Base-by-base conservation (phyloP, 1,139 yeast genomes). In the Pichia norvegensis region DNA sequence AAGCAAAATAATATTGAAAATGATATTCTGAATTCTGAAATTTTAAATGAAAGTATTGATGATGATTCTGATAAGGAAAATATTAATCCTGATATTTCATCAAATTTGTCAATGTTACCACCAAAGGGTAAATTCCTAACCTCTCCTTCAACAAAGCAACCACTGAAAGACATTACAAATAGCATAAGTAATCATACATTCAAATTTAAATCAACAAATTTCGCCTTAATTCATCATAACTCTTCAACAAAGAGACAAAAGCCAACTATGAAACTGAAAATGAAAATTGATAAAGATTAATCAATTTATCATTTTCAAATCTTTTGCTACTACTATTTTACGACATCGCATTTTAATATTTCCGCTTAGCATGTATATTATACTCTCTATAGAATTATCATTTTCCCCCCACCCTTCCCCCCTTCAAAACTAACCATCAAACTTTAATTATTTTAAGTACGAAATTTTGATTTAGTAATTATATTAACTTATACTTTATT, bases 171-270 rank as follows among this genome's bases (percentile, higher is more conserved):
- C 41, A 41, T 47, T 39, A 41, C 50, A 16, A 44, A 46, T 33
- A 33, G 37, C 31, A 36, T 31, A 43, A 23, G 22, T 23, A 51
- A 44, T 29, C 60, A 40, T 51, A 59, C 62, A 11, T 59, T 60
- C 43, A 58, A 55, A 45, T 60, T 60, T 42, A 58, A 55, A 47
- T 51, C 62, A 7, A 53, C 58, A 13, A 58, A 59, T 22, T 52
- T 56, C 42, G 61, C 61, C 9, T 44, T 56, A 20, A 47, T 57
- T 27, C 46, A 54, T 14, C 60, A 60, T 5, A 43, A 50, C 33
- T 50, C 52, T 37, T 37, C 46, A 9, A 38, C 38, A 13, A 52
- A 54, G 42, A 52, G 57, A 45, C 62, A 59, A 43, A 60, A 57
- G 35, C 63, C 63, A 25, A 58, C 58, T 2, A 58, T 58, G 62